phyloP scores from a whole-genome alignment of 2,329 filamentous ascomycete genomes.

The Fusarium metavorans region DNA sequence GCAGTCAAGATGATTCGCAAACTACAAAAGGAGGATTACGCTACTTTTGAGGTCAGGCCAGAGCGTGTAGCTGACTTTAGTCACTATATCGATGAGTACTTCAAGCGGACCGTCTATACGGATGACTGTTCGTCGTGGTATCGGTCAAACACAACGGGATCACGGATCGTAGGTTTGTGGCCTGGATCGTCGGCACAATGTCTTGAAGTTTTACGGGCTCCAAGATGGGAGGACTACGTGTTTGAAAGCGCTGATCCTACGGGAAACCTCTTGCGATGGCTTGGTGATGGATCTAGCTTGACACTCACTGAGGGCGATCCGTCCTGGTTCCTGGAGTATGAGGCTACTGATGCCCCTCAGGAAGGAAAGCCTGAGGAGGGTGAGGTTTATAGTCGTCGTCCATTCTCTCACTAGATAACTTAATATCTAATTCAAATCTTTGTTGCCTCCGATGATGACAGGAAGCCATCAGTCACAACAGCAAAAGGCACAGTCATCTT shows the following conservation, averaged over 20 bases:
- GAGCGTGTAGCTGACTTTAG: conserved; percentile 17
- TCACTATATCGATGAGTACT: conserved; percentile 27
- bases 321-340: conserved; percentile 21
- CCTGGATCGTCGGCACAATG: conserved; percentile 17
- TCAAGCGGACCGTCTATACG: conserved; percentile 24
- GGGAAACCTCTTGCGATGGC: conserved; percentile 17
- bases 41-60: conserved; percentile 9
- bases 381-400: conserved; percentile 6
- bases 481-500: too few relatives aligned
- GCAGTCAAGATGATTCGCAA: conserved; percentile 40
- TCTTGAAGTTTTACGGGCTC: conserved; percentile 17
- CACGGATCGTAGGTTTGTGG: conserved; percentile 18
- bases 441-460: too few relatives aligned
- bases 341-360: conserved; percentile 11
- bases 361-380: conserved; percentile 14
- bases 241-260: conserved; percentile 7
- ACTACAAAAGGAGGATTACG: conserved; percentile 40
- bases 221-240: conserved; percentile 20
- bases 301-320: conserved; percentile 14
- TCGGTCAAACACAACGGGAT: neutral
- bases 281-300: conserved; percentile 22
- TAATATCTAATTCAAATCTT: too few relatives aligned
- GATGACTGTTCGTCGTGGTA: conserved; percentile 31
- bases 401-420: conserved; percentile 10
- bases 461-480: too few relatives aligned